Base-by-base conservation (phyloP, 441 rosid species). In the Capsella rubella region DNA sequence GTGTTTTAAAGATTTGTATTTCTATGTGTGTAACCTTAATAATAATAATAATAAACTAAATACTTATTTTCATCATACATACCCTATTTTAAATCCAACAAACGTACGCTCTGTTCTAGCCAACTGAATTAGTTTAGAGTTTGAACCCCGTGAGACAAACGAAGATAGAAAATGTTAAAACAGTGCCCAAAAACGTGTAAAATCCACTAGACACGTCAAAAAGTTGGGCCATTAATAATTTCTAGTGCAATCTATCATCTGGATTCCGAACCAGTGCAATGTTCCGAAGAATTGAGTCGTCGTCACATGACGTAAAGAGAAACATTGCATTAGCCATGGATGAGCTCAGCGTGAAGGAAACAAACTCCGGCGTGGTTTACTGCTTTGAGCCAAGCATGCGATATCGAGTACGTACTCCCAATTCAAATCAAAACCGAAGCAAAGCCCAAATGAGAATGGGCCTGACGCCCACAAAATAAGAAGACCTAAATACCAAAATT, bases 391-490 rank as follows among this genome's bases (percentile, higher is more conserved):
- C 37, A 34, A 34, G 37, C 2, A 34, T 34, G 37, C 2, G 2
- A 34, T 34, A 34, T 34, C 6, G 34, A 31, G 32, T 29, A 29
- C 6, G 34, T 34, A 13, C 21, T 50, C 43, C 58, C 52, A 45
- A 49, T 16, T 13, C 4, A n/a, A 52, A 18, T 18, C 4, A n/a
- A 52, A 18, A 14, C 63, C n/a, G 40, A 68, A 29, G 13, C 9
- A 39, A 47, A 49, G 67, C 72, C 72, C 61, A 37, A 56, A 49
- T 50, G 11, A 13, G 3, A 21, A 51, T n/a, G 67, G 78, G 67
- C 73, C 63, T 60, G 16, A 40, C 6, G 16, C 35, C 6, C 4
- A 28, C 2, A 6, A 21, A n/a, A 13, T 18, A 55, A 35, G 42
- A 64, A 31, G 56, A 21, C 50, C 70, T 50, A 54, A 21, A 40